A percentile compares a stretch with the other conserved stretches of the same genome.
phyloP scores from a whole-genome alignment of 192 early-diverging fungal genomes.

The Powellomyces hirtus region DNA sequence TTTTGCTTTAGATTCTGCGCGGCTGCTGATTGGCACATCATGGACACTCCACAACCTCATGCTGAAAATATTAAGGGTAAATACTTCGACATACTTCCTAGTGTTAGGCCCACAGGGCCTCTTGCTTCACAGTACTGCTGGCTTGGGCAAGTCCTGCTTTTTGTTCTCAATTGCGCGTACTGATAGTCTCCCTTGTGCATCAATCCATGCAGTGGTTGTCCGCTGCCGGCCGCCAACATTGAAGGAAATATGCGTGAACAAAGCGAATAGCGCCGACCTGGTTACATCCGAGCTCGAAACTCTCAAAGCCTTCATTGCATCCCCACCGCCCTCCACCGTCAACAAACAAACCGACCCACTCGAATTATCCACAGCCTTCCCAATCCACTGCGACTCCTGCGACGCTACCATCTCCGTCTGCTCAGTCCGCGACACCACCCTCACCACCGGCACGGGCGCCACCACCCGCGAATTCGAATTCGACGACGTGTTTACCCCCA shows the following conservation, averaged over 20 bases:
- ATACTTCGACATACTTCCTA: no score
- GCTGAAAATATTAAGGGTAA: no score
- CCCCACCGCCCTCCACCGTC: not conserved
- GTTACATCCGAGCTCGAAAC: not conserved
- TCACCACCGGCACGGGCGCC: not conserved
- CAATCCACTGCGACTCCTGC: not conserved
- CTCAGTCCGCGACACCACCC: not conserved
- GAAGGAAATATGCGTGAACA: not conserved
- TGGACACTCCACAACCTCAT: no score
- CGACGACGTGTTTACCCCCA: not conserved
- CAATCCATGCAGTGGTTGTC: no score
- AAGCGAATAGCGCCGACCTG: not conserved
- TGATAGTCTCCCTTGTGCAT: no score
- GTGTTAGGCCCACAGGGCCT: no score
- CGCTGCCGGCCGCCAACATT: not conserved
- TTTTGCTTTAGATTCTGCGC: no score
- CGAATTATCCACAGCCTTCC: not conserved
- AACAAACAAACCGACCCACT: not conserved
- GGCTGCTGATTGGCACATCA: no score
- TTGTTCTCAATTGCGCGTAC: no score
- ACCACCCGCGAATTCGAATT: not conserved
- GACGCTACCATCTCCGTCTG: not conserved
- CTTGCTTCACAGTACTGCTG: no score
- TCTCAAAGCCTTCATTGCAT: not conserved
- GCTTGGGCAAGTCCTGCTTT: no score